phyloP scores from a whole-genome alignment of 768 basidiomycete species.

The Boletales sp. region DNA sequence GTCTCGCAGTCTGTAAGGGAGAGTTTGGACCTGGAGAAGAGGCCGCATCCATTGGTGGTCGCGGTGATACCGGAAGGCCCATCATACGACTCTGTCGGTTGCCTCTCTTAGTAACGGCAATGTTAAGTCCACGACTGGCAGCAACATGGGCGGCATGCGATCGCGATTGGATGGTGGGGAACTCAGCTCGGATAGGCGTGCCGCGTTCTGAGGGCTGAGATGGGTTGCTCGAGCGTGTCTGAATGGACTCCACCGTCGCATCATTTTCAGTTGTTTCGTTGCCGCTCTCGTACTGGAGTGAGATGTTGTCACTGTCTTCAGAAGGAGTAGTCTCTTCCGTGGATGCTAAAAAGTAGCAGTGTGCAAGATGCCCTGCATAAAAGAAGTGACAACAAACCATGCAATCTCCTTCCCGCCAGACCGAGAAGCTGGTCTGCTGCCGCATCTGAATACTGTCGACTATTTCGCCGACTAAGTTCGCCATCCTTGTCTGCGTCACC shows the following conservation, averaged over 20 bases:
- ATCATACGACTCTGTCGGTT: slow-evolving; percentile 64
- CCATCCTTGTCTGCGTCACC: slow-evolving; percentile 27
- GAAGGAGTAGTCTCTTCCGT: slow-evolving; percentile 60
- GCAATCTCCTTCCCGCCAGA: slow-evolving; percentile 61
- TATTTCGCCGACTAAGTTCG: slow-evolving; percentile 66
- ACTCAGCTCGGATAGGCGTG: slow-evolving; percentile 18
- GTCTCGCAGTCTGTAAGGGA: slow-evolving; percentile 23
- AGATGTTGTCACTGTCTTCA: slow-evolving; percentile 66
- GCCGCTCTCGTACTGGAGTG: slow-evolving; percentile 69
- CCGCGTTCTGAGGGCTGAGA: slow-evolving; percentile 24
- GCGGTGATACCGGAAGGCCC: slow-evolving; percentile 53
- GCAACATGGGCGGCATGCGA: slow-evolving; percentile 60
- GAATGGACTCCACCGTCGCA: slow-evolving; percentile 41
- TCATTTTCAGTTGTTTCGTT: slow-evolving; percentile 67
- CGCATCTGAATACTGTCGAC: slow-evolving; percentile 76
- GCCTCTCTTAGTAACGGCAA: slow-evolving; percentile 53
- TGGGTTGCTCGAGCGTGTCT: slow-evolving; percentile 38
- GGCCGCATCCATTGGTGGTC: slow-evolving; percentile 16
- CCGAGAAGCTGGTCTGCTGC: slow-evolving; percentile 84
- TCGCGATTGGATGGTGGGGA: slow-evolving; percentile 33
- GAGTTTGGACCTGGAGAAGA: slow-evolving; percentile 12
- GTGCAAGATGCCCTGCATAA: slow-evolving; percentile 1
- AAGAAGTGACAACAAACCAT: slow-evolving; percentile 44
- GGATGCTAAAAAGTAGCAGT: slow-evolving; percentile 28
- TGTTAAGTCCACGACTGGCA: slow-evolving; percentile 67